phyloP scores from a whole-genome alignment of 495 filamentous ascomycete species.

The Lepidopterella palustris region DNA sequence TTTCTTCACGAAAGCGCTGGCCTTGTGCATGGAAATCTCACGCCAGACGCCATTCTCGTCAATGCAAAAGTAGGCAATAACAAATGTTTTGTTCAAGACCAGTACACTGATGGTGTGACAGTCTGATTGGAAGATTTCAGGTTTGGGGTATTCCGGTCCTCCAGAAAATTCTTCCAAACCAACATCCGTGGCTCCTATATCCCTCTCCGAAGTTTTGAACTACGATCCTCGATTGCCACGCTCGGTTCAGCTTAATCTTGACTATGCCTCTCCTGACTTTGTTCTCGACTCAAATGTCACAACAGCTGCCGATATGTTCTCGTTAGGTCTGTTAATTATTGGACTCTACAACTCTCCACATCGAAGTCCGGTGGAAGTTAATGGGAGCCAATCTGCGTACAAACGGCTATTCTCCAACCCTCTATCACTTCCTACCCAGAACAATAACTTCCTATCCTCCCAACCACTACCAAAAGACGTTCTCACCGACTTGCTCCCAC shows the following conservation, averaged over 20 bases:
- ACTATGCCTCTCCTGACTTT: constrained; percentile 93
- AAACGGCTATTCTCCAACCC: constrained; percentile 72
- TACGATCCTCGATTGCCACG: constrained; percentile 76
- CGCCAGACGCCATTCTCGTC: constrained; percentile 88
- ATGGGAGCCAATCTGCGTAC: constrained; percentile 70
- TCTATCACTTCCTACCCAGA: constrained; percentile 64
- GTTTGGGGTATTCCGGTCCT: constrained; percentile 80
- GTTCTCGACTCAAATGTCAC: constrained; percentile 79
- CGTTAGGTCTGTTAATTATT: constrained; percentile 78
- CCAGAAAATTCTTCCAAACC: constrained; percentile 61
- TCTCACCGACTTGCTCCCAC: constrained; percentile 63
- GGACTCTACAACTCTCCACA: constrained; percentile 92
- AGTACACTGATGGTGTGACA: constrained; percentile 34
- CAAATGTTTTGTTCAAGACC: constrained; percentile 12
- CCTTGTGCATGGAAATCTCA: constrained; percentile 88
- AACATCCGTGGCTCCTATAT: constrained; percentile 65
- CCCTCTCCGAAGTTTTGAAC: constrained; percentile 74
- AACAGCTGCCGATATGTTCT: constrained; percentile 80
- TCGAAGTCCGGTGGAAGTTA: constrained; percentile 71
- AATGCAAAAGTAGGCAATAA: constrained; percentile 69
- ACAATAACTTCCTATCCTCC: constrained; percentile 78
- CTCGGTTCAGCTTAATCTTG: constrained; percentile 80
- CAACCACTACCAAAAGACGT: constrained; percentile 74
- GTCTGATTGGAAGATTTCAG: constrained; percentile 98
- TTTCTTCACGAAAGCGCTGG: constrained; percentile 96